Base-by-base conservation (phyloP, 2,329 filamentous ascomycete genomes). In the Aquanectria penicillioides region DNA sequence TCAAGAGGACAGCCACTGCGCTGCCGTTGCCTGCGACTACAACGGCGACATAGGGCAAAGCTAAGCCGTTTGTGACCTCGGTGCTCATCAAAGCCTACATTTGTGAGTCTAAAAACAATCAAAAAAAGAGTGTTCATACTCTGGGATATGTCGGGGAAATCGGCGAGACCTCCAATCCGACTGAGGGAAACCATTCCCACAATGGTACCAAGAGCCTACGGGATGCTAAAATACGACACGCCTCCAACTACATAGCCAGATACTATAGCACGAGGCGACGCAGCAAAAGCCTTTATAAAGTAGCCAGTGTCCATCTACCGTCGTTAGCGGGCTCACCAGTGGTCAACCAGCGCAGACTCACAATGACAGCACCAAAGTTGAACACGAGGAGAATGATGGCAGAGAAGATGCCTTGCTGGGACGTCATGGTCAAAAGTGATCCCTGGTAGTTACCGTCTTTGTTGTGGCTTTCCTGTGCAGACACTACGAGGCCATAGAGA, bases 211-310 rank as follows among this genome's bases (percentile, higher is more conserved):
- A 88, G 90, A 10, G 96, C 82, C 90, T 91, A 97, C 1, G 93
- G 93, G 52, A 97, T 94, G 2, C 93, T 92, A 67, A 97, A 97
- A 92, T 93, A 97, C 50, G 86, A 88, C 2, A 96, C 83, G 23
- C 93, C 93, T 11, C 93, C 93, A 64, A 94, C 83, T 44, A 97
- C 89, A 70, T 97, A 97, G 13, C 93, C 93, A 0, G 93, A 93
- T 3, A 97, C 85, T 2, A 93, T 93, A 63, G 94, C 89, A 1
- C 93, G 89, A 2, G 92, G 92, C 17, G 87, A 89, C 0, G 93
- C 93, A 11, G 93, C 92, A 69, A 97, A 96, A 11, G 92, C 93
- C 76, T 97, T 96, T 81, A 95, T 94, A 78, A 93, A 96, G 80
- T 95, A 97, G 13, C 90, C 88, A 65, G 93, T 93, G 72, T 95